Conservation (phyloP, 306 rosid species). For the Medicago lupulina region DNA sequence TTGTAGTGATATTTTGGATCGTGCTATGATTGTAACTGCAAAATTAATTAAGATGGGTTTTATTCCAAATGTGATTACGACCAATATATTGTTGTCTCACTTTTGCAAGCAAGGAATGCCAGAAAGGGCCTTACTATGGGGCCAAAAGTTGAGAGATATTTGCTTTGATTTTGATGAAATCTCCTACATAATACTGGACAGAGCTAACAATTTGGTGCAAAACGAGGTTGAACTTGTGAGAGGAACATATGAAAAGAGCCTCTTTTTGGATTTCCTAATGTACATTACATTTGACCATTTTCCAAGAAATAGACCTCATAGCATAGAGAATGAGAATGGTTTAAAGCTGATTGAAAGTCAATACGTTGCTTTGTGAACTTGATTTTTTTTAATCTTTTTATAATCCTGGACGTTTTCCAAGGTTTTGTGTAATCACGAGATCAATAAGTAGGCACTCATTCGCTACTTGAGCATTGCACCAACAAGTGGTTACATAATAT, state of each 20-base stretch:
- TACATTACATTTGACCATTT: conserved; percentile 74
- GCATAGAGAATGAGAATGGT: conserved; percentile 45
- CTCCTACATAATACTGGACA: conserved; percentile 27
- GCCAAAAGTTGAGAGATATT: conserved; percentile 29
- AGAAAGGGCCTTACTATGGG: conserved; percentile 33
- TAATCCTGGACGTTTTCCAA: not conserved
- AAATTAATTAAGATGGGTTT: conserved; percentile 34
- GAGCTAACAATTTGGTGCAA: conserved; percentile 27
- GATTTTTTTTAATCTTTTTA: conserved; percentile 38
- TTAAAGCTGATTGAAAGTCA: conserved; percentile 50
- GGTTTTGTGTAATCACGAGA: conserved; percentile 15
- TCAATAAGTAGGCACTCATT: not conserved
- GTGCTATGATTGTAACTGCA: conserved; percentile 36
- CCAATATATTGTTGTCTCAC: conserved; percentile 35
- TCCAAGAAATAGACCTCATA: conserved; percentile 51
- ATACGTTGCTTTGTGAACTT: conserved; percentile 47
- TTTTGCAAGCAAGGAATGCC: conserved; percentile 40
- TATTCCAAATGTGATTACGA: conserved; percentile 34
- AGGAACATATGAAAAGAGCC: conserved; percentile 37
- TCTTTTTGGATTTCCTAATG: conserved; percentile 82
- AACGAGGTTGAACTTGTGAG: conserved; percentile 31
- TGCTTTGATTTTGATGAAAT: conserved; percentile 35
- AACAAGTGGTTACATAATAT: conserved; percentile 8
- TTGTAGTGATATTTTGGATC: conserved; percentile 38
- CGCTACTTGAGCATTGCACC: conserved; percentile 20